phyloP scores from a whole-genome alignment of 148 eudicot genomes.

The Vaccinium vitisidaea region DNA sequence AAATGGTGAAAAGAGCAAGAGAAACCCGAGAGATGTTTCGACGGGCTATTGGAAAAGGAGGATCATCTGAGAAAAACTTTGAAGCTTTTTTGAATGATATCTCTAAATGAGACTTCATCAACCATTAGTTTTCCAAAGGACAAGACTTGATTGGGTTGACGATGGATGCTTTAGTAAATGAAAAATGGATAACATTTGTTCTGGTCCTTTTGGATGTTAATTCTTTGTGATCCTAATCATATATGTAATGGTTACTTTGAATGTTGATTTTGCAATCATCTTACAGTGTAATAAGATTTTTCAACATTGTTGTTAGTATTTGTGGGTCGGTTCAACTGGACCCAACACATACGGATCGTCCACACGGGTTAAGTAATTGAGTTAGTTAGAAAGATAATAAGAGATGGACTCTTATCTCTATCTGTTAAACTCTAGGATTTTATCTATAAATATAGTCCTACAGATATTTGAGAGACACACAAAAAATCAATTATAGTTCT shows the following conservation, averaged over 20 bases:
- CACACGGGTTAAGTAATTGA: no score
- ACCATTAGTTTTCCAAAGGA: background rate
- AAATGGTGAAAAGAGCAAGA: constrained; percentile 17
- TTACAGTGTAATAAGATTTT: no score
- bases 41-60: constrained; percentile 28
- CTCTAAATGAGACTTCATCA: background rate
- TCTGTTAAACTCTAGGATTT: no score
- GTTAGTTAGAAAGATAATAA: no score
- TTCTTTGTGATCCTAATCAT: background rate
- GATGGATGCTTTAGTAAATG: background rate
- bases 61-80: constrained; percentile 14
- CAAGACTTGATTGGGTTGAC: background rate
- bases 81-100: constrained; percentile 14
- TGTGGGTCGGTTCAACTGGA: no score
- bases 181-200: background rate
- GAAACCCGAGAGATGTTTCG: constrained; percentile 12
- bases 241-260: background rate
- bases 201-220: no score
- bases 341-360: no score
- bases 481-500: no score
- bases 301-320: no score
- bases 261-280: background rate
- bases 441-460: no score
- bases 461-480: no score
- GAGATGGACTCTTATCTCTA: no score